Conservation (phyloP, 306 rosid species). For the Abrus precatorius region DNA sequence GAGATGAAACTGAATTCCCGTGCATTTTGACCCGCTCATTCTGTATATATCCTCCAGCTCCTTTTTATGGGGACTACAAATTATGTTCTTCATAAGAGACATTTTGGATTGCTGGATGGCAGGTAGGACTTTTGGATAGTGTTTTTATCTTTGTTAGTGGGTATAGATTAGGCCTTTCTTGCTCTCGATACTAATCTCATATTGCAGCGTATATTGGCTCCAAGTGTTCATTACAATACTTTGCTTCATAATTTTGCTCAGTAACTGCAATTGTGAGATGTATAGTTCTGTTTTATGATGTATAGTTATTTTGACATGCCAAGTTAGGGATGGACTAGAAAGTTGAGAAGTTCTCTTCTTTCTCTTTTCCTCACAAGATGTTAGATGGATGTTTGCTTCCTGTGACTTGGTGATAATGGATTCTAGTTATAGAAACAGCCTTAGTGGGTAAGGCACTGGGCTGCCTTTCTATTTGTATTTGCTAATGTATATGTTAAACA, state of each 20-base stretch:
- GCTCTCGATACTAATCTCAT: constrained; percentile 20
- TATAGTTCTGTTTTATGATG: constrained; percentile 39
- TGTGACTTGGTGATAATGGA: constrained; percentile 40
- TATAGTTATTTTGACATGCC: constrained; percentile 41
- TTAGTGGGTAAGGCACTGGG: background rate
- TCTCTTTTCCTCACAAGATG: background rate
- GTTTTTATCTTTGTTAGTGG: constrained; percentile 27
- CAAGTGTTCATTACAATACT: constrained; percentile 20
- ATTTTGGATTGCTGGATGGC: constrained; percentile 23
- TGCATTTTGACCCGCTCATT: constrained; percentile 13
- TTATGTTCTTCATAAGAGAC: constrained; percentile 24
- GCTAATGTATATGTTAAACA: constrained; percentile 14
- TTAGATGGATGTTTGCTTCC: constrained; percentile 5
- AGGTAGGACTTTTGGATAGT: constrained; percentile 20
- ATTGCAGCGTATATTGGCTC: constrained; percentile 33
- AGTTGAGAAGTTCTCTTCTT: background rate
- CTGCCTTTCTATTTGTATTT: background rate
- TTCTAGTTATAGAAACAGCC: constrained; percentile 31
- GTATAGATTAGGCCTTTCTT: constrained; percentile 17
- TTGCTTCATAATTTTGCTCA: constrained; percentile 39
- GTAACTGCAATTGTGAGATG: constrained; percentile 38
- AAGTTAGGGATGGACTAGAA: background rate
- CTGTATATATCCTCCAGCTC: background rate
- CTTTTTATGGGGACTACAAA: background rate
- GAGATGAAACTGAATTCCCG: constrained; percentile 49